Percentiles rank a stretch among this genome's conserved stretches.
These are phyloP conservation scores for Rhizophora mangle DNA, from an alignment of 345 rosid genomes.

Conservation along the genomic window DNA sequence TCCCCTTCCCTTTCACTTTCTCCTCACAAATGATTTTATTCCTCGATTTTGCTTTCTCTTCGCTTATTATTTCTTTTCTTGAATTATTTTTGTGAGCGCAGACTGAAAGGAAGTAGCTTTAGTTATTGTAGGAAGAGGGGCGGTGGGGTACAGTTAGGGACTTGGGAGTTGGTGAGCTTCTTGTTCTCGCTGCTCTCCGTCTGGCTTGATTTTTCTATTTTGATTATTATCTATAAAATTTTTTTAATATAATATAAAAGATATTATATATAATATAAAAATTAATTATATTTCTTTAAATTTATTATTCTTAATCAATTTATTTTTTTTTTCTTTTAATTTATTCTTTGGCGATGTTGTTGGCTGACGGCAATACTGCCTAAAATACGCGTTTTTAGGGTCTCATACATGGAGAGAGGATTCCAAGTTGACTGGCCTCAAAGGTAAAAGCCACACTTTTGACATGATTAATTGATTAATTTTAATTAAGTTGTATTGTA, in stretches of 20 bases:
- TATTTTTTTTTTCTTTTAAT: neutral
- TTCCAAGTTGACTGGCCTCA: slow-evolving; percentile 51
- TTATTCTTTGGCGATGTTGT: too few species aligned
- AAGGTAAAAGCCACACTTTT: too few species aligned
- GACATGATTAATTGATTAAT: too few species aligned
- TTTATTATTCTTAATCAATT: too few species aligned
- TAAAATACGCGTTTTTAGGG: slow-evolving; percentile 39
- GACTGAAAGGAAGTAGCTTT: neutral
- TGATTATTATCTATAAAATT: too few species aligned
- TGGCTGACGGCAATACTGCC: slow-evolving; percentile 35
- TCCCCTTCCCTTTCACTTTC: neutral
- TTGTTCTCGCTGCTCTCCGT: neutral
- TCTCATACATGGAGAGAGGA: slow-evolving; percentile 5
- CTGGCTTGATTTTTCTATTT: slow-evolving; percentile 3
- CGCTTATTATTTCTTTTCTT: slow-evolving; percentile 1
- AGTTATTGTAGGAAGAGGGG: neutral
- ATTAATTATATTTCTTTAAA: too few species aligned
- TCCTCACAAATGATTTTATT: slow-evolving; percentile 10
- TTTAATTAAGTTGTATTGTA: too few species aligned
- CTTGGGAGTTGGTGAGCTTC: slow-evolving; percentile 17
- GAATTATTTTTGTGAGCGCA: neutral
- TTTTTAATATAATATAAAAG: too few species aligned
- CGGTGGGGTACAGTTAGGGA: neutral
- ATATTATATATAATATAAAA: too few species aligned
- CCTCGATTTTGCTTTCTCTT: neutral